Percentiles rank a stretch among this genome's conserved stretches.
Conservation (phyloP, 176 grass and related monocot species). For the Saccharum officinarum region DNA sequence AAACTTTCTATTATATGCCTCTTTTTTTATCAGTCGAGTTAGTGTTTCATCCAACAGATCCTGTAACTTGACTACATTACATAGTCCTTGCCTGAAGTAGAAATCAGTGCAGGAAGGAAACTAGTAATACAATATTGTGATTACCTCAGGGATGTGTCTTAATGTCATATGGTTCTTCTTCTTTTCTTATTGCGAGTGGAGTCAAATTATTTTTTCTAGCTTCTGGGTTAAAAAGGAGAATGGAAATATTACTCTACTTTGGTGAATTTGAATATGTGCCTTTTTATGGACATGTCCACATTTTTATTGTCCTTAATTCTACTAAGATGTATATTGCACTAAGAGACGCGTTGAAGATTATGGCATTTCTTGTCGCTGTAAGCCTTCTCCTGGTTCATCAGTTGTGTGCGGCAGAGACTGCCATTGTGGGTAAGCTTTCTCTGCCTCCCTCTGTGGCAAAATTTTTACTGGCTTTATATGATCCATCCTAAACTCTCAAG, state of each 20-base stretch:
- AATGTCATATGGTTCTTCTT: neutral
- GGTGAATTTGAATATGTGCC: neutral
- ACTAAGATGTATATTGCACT: constrained; percentile 72
- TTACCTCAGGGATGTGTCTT: constrained; percentile 7
- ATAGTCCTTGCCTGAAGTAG: neutral
- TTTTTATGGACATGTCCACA: neutral
- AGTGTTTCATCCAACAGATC: neutral
- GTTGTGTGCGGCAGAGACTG: constrained; percentile 74
- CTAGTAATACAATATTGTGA: constrained; percentile 15
- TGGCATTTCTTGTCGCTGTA: constrained; percentile 84
- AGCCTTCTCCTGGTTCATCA: constrained; percentile 51
- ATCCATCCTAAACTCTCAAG: neutral
- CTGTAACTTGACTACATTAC: neutral
- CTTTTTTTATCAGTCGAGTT: neutral
- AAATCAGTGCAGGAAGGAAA: neutral
- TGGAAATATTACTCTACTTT: neutral
- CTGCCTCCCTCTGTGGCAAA: neutral
- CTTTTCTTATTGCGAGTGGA: neutral
- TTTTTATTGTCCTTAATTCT: constrained; percentile 46
- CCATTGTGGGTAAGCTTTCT: constrained; percentile 69
- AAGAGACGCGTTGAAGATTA: constrained; percentile 84
- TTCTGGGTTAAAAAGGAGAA: neutral
- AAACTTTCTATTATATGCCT: neutral
- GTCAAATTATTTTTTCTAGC: neutral
- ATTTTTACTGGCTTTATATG: neutral